Percentiles rank a stretch among this genome's conserved stretches.
phyloP scores from a whole-genome alignment of 2,329 filamentous ascomycete genomes.

The Calonectria hawksworthii region DNA sequence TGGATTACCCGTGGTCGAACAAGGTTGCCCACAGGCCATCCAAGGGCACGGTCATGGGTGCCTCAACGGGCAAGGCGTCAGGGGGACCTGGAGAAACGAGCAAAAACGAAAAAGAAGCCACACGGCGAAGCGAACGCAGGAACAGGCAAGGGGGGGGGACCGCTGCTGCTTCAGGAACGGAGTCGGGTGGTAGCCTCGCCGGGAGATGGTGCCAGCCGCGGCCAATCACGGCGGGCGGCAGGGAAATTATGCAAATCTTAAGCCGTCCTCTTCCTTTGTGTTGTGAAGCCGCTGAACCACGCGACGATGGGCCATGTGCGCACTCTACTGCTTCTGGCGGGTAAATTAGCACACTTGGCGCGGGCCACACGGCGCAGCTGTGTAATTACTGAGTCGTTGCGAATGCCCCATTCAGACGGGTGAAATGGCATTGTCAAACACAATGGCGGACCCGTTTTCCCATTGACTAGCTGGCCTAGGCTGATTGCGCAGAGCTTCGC shows the following conservation, averaged over 20 bases:
- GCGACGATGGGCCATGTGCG: conserved; percentile 8
- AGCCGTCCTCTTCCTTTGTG: conserved; percentile 32
- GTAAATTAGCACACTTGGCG: conserved; percentile 18
- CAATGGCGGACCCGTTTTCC: background rate
- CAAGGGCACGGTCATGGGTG: conserved; percentile 25
- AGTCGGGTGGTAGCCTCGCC: conserved; percentile 28
- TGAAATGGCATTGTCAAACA: conserved; percentile 4
- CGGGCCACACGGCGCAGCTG: conserved; percentile 1
- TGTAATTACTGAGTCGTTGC: conserved; percentile 2
- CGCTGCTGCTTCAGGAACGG: conserved; percentile 23
- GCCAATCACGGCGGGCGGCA: conserved; percentile 29
- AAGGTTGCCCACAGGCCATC: conserved; percentile 2
- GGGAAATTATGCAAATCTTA: conserved; percentile 51
- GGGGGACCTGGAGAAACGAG: conserved; percentile 17
- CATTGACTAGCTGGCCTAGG: conserved; percentile 1
- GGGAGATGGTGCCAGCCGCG: conserved; percentile 13
- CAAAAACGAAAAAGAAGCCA: conserved; percentile 1
- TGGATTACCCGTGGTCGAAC: background rate
- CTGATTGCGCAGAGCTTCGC: conserved; percentile 14
- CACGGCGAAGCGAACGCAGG: conserved; percentile 37
- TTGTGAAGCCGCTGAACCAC: conserved; percentile 2
- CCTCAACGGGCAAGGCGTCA: conserved; percentile 35
- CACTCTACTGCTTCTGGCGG: background rate
- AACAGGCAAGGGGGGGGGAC: conserved; percentile 23
- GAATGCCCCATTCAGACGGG: conserved; percentile 1